These are phyloP conservation scores for Phytophthora ramorum DNA, from an alignment of 352 stramenopile genomes.

Conservation along the genomic window DNA sequence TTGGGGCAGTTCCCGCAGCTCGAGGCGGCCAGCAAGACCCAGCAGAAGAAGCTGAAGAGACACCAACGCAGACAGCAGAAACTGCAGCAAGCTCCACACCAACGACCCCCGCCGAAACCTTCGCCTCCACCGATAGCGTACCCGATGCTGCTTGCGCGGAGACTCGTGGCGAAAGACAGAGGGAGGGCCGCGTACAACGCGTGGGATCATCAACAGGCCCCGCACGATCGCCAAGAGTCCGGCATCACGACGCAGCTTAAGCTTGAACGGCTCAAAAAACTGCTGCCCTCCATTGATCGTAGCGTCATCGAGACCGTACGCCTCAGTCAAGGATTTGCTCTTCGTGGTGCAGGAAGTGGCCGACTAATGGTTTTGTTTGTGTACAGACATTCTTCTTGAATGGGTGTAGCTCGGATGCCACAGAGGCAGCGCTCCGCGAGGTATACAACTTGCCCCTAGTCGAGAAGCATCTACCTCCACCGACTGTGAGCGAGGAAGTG, in stretches of 20 bases:
- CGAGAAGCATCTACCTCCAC: conserved; percentile 14
- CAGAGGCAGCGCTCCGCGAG: conserved; percentile 68
- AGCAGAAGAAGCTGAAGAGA: conserved; percentile 41
- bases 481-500: conserved; percentile 28
- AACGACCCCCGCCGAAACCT: conserved; percentile 40
- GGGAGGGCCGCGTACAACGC: conserved; percentile 27
- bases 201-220: conserved; percentile 37
- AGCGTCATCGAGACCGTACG: conserved; percentile 66
- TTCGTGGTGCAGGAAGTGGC: neutral
- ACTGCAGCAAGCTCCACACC: conserved; percentile 27
- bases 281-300: conserved; percentile 63
- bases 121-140: conserved; percentile 30
- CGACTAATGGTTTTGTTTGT: conserved; percentile 19
- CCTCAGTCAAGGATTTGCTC: neutral
- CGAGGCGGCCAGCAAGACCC: conserved; percentile 31
- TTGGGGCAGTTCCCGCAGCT: conserved; percentile 65
- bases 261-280: conserved; percentile 60
- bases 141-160: conserved; percentile 26
- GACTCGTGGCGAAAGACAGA: conserved; percentile 19
- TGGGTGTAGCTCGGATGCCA: conserved; percentile 65
- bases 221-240: conserved; percentile 42
- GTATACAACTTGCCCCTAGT: conserved; percentile 61
- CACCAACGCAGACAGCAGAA: conserved; percentile 39
- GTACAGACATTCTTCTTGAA: conserved; percentile 76
- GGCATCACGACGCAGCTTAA: conserved; percentile 72